Percentiles rank a stretch among this genome's conserved stretches.
Conservation (phyloP, 2,329 filamentous ascomycete species). For the Amphichorda felina region DNA sequence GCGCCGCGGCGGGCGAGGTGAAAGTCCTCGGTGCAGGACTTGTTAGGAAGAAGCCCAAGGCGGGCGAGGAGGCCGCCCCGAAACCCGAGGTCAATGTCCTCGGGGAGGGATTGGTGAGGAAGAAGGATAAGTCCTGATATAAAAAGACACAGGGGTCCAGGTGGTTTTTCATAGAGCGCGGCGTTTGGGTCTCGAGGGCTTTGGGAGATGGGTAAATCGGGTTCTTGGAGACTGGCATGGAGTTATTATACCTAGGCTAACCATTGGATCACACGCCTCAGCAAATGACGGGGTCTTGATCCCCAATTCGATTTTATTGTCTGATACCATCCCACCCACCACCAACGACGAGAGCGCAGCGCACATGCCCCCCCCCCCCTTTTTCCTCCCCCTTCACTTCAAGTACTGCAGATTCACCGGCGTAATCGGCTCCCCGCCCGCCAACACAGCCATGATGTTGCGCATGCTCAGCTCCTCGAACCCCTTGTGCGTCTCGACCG, state of each 20-base stretch:
- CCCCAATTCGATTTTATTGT: too few species aligned
- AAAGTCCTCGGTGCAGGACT: slow-evolving; percentile 39
- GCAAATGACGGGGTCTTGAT: too few species aligned
- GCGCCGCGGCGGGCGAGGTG: slow-evolving; percentile 8
- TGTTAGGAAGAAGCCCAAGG: slow-evolving; percentile 46
- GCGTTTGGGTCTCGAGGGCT: too few species aligned
- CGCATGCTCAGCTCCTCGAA: slow-evolving; percentile 56
- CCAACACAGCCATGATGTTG: slow-evolving; percentile 50
- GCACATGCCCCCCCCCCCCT: too few species aligned
- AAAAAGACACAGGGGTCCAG: too few species aligned
- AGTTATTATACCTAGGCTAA: too few species aligned
- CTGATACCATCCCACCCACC: slow-evolving; percentile 48
- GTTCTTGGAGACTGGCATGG: too few species aligned
- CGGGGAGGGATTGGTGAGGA: slow-evolving; percentile 35
- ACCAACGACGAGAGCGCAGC: too few species aligned
- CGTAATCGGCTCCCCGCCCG: slow-evolving; percentile 38
- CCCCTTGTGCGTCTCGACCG: slow-evolving; percentile 52
- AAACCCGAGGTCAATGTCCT: slow-evolving; percentile 31
- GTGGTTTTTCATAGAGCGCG: too few species aligned
- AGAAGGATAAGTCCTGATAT: slow-evolving; percentile 35
- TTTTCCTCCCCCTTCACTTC: not conserved
- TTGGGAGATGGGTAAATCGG: too few species aligned
- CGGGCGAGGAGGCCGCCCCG: slow-evolving; percentile 3
- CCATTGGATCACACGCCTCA: too few species aligned
- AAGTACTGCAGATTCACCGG: slow-evolving; percentile 38